Evolutionary conservation across 2,329 filamentous ascomycete genomes (phyloP).

Genomic region (Aureobasidium sp.): DNA sequence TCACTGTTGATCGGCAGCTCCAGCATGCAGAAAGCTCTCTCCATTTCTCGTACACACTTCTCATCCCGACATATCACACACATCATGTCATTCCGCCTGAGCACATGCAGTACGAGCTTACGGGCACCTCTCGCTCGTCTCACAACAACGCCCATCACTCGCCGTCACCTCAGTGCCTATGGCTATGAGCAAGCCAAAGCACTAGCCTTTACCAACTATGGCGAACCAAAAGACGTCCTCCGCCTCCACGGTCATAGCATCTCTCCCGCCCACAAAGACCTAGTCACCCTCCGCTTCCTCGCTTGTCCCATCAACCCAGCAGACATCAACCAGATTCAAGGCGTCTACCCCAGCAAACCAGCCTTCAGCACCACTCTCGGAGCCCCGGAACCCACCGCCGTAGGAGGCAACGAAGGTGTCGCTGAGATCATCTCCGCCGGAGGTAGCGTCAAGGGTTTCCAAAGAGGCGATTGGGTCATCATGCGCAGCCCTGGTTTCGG

Average conservation of each 20-base stretch:
- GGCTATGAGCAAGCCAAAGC: constrained; percentile 80
- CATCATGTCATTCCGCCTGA: constrained; percentile 11
- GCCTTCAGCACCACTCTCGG: constrained; percentile 68
- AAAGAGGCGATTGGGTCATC: constrained; percentile 87
- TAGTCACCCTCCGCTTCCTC: constrained; percentile 77
- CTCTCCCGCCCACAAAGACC: constrained; percentile 61
- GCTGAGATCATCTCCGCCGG: constrained; percentile 78
- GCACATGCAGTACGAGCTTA: constrained; percentile 9
- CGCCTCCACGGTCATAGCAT: constrained; percentile 70
- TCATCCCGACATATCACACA: not conserved
- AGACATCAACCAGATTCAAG: constrained; percentile 97
- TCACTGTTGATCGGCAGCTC: constrained; percentile 1
- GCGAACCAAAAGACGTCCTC: constrained; percentile 65
- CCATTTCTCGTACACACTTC: not conserved
- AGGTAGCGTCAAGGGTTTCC: constrained; percentile 52
- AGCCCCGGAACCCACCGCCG: constrained; percentile 66
- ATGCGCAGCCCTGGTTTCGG: constrained; percentile 77
- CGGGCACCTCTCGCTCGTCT: not conserved
- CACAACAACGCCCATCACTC: not conserved
- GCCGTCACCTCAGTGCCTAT: constrained; percentile 51
- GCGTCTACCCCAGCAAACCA: constrained; percentile 84
- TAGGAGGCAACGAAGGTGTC: constrained; percentile 85
- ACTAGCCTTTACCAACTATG: constrained; percentile 67
- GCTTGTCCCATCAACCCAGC: constrained; percentile 92
- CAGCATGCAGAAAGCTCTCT: not conserved